phyloP scores from a whole-genome alignment of 2,329 filamentous ascomycete species.

The Pseudofabraea citricarpa region DNA sequence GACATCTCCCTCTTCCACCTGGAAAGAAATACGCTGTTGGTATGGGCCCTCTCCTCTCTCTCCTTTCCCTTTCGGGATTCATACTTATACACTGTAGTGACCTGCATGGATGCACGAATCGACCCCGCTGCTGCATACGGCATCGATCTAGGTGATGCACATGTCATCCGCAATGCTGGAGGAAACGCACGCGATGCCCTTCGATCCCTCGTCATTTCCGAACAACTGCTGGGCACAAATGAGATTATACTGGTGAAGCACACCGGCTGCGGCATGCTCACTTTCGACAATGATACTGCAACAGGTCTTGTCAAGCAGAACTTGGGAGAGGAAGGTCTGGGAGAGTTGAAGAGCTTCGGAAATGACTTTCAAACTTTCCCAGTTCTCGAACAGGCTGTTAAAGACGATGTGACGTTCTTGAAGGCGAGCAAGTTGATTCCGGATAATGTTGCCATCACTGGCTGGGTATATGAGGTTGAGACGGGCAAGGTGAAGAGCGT shows the following conservation, averaged over 20 bases:
- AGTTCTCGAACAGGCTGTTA: constrained; percentile 59
- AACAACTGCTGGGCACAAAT: constrained; percentile 71
- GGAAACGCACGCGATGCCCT: constrained; percentile 64
- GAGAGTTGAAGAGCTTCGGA: constrained; percentile 29
- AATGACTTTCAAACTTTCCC: constrained; percentile 39
- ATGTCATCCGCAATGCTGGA: constrained; percentile 73
- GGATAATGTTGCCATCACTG: constrained; percentile 55
- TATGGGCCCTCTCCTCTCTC: too few relatives aligned
- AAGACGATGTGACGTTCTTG: constrained; percentile 61
- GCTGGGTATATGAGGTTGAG: constrained; percentile 76
- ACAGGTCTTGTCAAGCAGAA: constrained; percentile 52
- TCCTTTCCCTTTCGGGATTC: too few relatives aligned
- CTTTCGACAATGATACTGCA: constrained; percentile 56
- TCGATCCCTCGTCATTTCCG: constrained; percentile 70
- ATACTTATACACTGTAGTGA: too few relatives aligned
- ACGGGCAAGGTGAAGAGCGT: constrained; percentile 57
- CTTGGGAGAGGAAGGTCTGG: constrained; percentile 38
- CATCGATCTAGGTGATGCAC: constrained; percentile 71
- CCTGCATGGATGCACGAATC: constrained; percentile 78
- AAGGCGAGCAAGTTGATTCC: constrained; percentile 55
- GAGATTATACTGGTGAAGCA: constrained; percentile 54
- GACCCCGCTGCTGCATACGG: constrained; percentile 66
- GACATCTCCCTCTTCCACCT: constrained; percentile 62
- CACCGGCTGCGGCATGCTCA: constrained; percentile 70
- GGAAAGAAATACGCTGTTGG: constrained; percentile 63